A percentile compares a stretch with the other conserved stretches of the same genome.
Evolutionary conservation across 352 stramenopile species (phyloP).

Genomic region (Globisporangium canariense): DNA sequence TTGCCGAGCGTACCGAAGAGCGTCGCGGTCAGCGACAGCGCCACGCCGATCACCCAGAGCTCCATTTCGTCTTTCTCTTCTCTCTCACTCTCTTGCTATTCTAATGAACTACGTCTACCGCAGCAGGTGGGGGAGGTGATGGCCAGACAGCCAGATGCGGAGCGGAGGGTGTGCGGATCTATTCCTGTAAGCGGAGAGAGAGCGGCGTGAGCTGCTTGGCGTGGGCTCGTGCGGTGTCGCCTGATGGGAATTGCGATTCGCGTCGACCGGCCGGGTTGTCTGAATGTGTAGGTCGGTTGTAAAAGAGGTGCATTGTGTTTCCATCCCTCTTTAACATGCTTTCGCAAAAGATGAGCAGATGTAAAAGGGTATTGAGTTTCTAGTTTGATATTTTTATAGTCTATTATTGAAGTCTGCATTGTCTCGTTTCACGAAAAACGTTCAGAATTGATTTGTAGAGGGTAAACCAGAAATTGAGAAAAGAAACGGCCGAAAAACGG

Average conservation of each 20-base stretch:
- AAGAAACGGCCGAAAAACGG: slow-evolving; percentile 9
- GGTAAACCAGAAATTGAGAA: background rate
- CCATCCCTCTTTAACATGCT: background rate
- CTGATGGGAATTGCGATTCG: background rate
- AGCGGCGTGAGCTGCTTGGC: background rate
- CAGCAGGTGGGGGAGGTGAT: background rate
- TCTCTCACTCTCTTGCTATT: background rate
- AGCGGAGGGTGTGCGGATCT: background rate
- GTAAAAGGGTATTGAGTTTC: background rate
- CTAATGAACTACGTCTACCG: background rate
- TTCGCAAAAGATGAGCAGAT: background rate
- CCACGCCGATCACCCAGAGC: slow-evolving; percentile 74
- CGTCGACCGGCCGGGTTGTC: background rate
- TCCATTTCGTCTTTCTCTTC: background rate
- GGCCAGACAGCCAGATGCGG: background rate
- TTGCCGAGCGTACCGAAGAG: slow-evolving; percentile 85
- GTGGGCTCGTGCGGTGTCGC: background rate
- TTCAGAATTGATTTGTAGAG: slow-evolving; percentile 6
- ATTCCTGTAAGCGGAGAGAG: slow-evolving; percentile 1
- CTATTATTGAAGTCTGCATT: background rate
- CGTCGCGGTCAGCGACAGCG: slow-evolving; percentile 76
- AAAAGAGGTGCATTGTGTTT: slow-evolving; percentile 2
- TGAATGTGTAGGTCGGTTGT: background rate
- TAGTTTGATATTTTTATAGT: too few relatives aligned
- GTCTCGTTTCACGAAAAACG: background rate